Conservation (phyloP, 768 basidiomycete species). For the Chalciporus chontae region DNA sequence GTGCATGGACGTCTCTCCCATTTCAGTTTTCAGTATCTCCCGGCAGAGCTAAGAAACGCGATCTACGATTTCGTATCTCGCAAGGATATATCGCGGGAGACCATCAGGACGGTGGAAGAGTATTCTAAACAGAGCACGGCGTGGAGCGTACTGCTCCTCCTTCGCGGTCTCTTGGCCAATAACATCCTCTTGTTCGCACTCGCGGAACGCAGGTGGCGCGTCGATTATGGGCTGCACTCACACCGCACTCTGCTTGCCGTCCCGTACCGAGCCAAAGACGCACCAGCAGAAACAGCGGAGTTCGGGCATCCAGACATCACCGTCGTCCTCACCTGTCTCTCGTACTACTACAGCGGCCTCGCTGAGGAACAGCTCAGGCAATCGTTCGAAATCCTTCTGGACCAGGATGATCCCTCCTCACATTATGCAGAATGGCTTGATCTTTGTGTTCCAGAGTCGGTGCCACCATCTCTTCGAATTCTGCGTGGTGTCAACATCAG, state of each 20-base stretch:
- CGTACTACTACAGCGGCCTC: conserved; percentile 34
- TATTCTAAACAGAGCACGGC: background rate
- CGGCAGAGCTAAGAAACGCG: no score
- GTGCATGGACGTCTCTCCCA: conserved; percentile 8
- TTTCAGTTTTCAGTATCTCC: conserved; percentile 6
- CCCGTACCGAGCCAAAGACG: conserved; percentile 36
- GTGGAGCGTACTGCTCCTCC: conserved; percentile 14
- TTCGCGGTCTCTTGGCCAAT: conserved; percentile 31
- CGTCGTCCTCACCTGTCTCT: conserved; percentile 29
- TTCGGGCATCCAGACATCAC: conserved; percentile 36
- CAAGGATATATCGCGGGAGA: no score
- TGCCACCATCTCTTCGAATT: background rate
- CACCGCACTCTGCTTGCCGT: conserved; percentile 28
- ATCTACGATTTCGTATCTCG: no score
- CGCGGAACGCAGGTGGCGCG: conserved; percentile 30
- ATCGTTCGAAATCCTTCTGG: background rate
- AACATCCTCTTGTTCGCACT: conserved; percentile 25
- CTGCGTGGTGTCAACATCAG: background rate
- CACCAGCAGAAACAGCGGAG: conserved; percentile 27
- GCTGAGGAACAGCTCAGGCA: conserved; percentile 15
- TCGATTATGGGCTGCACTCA: conserved; percentile 28
- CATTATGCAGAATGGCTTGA: conserved; percentile 3
- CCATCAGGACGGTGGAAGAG: background rate
- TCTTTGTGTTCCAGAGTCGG: background rate
- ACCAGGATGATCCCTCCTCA: background rate